Evolutionary conservation across 768 basidiomycete species (phyloP).

Genomic region (Auriscalpium vulgare): DNA sequence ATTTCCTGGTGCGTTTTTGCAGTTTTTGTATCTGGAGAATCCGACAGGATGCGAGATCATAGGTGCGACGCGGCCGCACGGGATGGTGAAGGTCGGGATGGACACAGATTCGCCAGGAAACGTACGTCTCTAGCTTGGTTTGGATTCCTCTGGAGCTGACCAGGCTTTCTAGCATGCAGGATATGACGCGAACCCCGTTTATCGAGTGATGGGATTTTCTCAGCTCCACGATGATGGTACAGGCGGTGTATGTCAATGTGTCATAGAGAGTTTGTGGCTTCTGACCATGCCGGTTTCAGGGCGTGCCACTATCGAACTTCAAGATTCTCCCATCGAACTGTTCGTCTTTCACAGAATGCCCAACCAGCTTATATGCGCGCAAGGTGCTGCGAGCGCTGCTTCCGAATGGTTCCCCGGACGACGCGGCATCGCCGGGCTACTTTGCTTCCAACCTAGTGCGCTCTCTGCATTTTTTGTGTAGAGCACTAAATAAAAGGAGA

Average conservation of each 20-base stretch:
- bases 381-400: conserved; percentile 39
- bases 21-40: background rate
- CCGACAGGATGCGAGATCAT: background rate
- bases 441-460: conserved; percentile 53
- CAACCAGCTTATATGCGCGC: conserved; percentile 36
- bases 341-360: conserved; percentile 43
- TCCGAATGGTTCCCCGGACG: conserved; percentile 32
- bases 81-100: conserved; percentile 64
- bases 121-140: conserved; percentile 28
- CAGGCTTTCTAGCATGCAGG: conserved; percentile 26
- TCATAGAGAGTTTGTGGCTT: background rate
- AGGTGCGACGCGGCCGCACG: conserved; percentile 61
- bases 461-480: background rate
- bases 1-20: conserved; percentile 42
- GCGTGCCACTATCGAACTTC: conserved; percentile 51
- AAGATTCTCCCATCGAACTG: conserved; percentile 53
- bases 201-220: conserved; percentile 47
- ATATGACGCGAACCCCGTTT: conserved; percentile 28
- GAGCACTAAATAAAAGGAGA: background rate
- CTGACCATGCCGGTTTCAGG: conserved; percentile 23
- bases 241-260: conserved; percentile 37
- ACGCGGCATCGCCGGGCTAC: conserved; percentile 50
- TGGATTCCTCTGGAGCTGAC: conserved; percentile 16
- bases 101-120: conserved; percentile 60
- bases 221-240: conserved; percentile 59